Conservation (phyloP, 2,329 filamentous ascomycete species). For the Sporothrix dimorphospora region DNA sequence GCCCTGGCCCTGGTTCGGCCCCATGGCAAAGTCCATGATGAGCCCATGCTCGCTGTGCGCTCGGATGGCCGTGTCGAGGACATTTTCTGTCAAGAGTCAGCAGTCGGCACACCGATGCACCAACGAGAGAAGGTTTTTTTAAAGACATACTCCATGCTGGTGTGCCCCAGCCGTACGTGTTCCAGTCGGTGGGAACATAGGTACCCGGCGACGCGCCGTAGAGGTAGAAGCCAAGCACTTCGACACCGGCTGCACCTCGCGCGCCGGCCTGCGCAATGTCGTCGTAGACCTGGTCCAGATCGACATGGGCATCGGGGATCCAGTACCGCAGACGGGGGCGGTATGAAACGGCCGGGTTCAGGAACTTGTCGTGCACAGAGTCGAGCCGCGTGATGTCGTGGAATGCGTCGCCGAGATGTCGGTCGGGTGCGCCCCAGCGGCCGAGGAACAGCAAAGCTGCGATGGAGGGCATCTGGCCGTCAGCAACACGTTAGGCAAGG, state of each 20-base stretch:
- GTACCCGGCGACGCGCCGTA: neutral
- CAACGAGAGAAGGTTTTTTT: neutral
- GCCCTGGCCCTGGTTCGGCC: slow-evolving; percentile 7
- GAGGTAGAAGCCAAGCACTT: neutral
- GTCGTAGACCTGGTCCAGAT: neutral
- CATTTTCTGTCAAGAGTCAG: neutral
- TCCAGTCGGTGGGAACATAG: neutral
- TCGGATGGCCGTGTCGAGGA: neutral
- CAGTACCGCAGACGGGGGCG: slow-evolving; percentile 10
- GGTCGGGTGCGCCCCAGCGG: neutral
- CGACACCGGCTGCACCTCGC: neutral
- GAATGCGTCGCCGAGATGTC: neutral
- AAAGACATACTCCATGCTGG: neutral
- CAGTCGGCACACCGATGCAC: neutral
- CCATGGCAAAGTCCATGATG: slow-evolving; percentile 6
- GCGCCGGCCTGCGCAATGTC: slow-evolving; percentile 13
- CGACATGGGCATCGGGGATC: slow-evolving; percentile 6
- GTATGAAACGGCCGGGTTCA: neutral
- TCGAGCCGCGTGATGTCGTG: neutral
- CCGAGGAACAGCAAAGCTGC: neutral
- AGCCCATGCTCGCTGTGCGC: slow-evolving; percentile 4
- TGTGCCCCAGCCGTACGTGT: slow-evolving; percentile 15
- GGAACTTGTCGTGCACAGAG: neutral
- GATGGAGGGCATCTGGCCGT: neutral
- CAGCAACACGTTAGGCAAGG: neutral